These are phyloP conservation scores for Aspergillus carbonarius DNA, from an alignment of 2,329 filamentous ascomycete species.

Conservation along the genomic window DNA sequence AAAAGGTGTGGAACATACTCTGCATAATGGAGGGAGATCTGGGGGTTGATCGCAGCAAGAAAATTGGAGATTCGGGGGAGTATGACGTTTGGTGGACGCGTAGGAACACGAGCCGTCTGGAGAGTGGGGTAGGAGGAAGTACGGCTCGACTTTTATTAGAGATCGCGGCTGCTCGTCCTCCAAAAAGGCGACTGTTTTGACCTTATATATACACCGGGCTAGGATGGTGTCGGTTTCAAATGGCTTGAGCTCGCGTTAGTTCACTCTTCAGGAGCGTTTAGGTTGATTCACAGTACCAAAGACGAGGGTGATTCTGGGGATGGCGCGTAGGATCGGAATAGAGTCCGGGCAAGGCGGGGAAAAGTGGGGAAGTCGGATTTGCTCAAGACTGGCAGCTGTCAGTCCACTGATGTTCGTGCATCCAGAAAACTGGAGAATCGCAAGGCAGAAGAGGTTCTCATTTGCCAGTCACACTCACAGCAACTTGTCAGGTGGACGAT, in stretches of 20 bases:
- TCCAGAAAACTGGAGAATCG: constrained; percentile 5
- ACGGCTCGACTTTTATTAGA: background rate
- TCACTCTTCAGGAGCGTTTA: constrained; percentile 9
- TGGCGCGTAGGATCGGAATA: constrained; percentile 17
- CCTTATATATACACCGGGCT: constrained; percentile 11
- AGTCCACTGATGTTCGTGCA: constrained; percentile 9
- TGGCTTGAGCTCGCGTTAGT: constrained; percentile 8
- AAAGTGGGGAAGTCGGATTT: constrained; percentile 27
- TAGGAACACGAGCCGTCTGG: constrained; percentile 1
- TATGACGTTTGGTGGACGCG: constrained; percentile 8
- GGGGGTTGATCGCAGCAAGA: constrained; percentile 13
- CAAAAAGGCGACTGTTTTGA: background rate
- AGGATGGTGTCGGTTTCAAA: background rate
- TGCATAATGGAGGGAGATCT: constrained; percentile 30
- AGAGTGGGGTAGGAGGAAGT: constrained; percentile 1
- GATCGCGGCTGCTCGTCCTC: background rate
- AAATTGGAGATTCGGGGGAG: constrained; percentile 1
- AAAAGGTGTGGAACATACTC: constrained; percentile 28
- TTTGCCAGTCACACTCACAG: constrained; percentile 11
- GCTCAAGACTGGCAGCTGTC: constrained; percentile 9
- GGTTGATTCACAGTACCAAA: constrained; percentile 11
- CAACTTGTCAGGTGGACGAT: constrained; percentile 16
- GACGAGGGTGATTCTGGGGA: constrained; percentile 3
- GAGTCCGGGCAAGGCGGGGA: constrained; percentile 24
- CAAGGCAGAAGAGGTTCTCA: constrained; percentile 4